phyloP scores from a whole-genome alignment of 139 green algal genomes.

The Volvox africanus region DNA sequence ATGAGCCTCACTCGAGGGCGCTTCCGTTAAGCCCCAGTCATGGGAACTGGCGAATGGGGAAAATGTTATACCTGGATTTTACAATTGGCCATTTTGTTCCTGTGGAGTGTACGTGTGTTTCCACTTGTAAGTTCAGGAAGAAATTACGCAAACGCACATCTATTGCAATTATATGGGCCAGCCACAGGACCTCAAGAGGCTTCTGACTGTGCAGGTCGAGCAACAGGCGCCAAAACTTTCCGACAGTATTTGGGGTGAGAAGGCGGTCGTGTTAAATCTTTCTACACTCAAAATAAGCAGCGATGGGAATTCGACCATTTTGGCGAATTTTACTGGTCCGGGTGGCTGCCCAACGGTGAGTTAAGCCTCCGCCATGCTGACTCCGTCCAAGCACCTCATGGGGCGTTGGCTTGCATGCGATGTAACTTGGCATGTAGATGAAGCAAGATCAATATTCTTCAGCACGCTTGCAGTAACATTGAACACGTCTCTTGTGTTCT shows the following conservation, averaged over 20 bases:
- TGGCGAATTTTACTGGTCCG: background rate
- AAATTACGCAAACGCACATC: background rate
- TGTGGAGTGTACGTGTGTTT: background rate
- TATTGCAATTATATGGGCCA: background rate
- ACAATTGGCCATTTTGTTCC: background rate
- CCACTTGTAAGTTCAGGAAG: background rate
- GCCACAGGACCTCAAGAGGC: background rate
- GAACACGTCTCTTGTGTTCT: background rate
- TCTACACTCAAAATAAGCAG: background rate
- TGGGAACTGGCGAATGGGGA: background rate
- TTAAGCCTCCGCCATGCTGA: background rate
- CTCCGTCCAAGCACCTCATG: background rate
- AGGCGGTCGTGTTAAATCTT: background rate
- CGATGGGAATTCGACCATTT: background rate
- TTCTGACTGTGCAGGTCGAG: background rate
- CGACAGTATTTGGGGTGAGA: background rate
- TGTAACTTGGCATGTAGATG: too few species aligned
- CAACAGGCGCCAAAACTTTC: background rate
- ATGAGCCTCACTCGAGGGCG: background rate
- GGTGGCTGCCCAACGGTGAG: constrained; percentile 18
- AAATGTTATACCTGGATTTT: too few species aligned
- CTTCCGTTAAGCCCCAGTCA: background rate
- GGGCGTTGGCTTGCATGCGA: too few species aligned
- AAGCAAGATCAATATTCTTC: too few species aligned
- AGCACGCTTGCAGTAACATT: too few species aligned